Evolutionary conservation across 1,284 basidiomycete species (phyloP), one percentile per base, ranked within the genome.

Genomic region (Melampsora abietis-canadensis): DNA sequence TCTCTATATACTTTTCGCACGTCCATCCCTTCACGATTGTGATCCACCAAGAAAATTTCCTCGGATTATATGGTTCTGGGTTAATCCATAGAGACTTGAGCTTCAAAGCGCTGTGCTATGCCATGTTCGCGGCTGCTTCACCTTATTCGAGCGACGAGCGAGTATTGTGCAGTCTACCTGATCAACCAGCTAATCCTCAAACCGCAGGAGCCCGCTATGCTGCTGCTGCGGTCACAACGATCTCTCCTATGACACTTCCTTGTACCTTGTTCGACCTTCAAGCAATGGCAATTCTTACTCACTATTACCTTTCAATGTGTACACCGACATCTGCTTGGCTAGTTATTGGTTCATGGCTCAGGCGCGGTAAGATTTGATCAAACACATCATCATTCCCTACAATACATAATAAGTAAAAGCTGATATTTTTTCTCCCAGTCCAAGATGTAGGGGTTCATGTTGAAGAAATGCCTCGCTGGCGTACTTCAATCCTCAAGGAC

Each of bases 41-140:
- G 37, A 6, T 74, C 2, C 64, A 66, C 44, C 34, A 66, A 34
- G 31, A 30, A 8, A 30, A 74, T 17, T 74, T 74, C 17, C 51
- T n/a, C 5, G 47, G 34, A 10, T 34, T 65, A 40, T 74, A 66
- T 66, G 48, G 30, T 0, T 37, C 51, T 31, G 70, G 70, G 48
- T 21, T 74, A 37, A 51, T 63, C 46, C 8, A 46, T 15, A 62
- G 44, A 47, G 54, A 74, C 59, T 6, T 21, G 27, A n/a, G 15
- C 17, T 74, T 74, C 37, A 30, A 24, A 21, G 34, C 5, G 7
- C 54, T 74, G 31, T 74, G 70, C 27, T 74, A 59, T 48, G 63
- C 64, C 4, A 61, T 74, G 30, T 74, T 74, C 34, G 70, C 70
- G 8, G 64, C 51, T 21, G 70, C 63, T 34, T 66, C 70, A 21